Base-by-base conservation (phyloP, 352 stramenopile species). In the Phytophthora macrochlamydospora region DNA sequence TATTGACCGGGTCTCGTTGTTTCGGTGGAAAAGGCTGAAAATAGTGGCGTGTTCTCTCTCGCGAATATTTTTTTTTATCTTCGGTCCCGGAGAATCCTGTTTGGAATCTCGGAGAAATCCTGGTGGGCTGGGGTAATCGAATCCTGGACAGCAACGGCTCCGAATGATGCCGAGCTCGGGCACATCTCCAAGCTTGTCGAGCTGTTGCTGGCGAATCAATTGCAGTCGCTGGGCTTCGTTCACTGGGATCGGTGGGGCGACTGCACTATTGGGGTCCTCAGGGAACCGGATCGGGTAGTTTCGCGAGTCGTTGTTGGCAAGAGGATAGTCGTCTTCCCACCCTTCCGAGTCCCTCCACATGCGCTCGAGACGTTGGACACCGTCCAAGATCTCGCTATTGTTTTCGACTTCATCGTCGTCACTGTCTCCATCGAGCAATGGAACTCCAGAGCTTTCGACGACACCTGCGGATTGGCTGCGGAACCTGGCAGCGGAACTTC, bases 141-240 rank as follows among this genome's bases (percentile, higher is more conserved):
- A n/a, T n/a, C n/a, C n/a, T n/a, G n/a, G n/a, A n/a, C n/a, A n/a
- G n/a, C n/a, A n/a, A n/a, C n/a, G n/a, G n/a, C n/a, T n/a, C n/a
- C n/a, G n/a, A 49, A 93, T 86, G 51, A 90, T 82, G 12, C 75
- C 78, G n/a, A 93, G 73, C 59, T 93, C 85, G 6, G 87, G 78
- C 11, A 77, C 74, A 14, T 78, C 69, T 2, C 78, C 78, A 3
- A 91, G 69, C 35, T 87, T 62, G 46, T 79, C 67, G 31, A 90
- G 65, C 51, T 81, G 66, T 7, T 74, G 71, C 35, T 81, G 57
- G 40, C 76, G 56, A 55, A 92, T 86, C 2, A 73, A 63, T 44
- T 83, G 44, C 4, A 90, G 44, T 37, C 84, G 84, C 43, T 77
- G 35, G 7, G 66, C 65, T 46, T 91, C 84, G 65, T 87, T 87